Conservation (phyloP, 1,284 basidiomycete genomes). For the Heterobasidion occidentale region DNA sequence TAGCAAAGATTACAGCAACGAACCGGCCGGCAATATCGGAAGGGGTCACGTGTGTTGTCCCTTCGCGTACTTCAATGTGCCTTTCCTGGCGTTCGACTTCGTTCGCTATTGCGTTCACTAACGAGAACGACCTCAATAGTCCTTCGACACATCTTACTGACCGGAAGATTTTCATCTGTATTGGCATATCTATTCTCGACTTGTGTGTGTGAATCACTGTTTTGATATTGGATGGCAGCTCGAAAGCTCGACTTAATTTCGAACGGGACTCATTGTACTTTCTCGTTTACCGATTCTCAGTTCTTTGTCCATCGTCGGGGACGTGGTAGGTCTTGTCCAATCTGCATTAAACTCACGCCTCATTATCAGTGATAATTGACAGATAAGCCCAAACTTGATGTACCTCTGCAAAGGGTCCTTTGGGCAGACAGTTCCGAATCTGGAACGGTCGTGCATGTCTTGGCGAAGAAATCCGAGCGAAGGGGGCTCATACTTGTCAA, state of each 20-base stretch:
- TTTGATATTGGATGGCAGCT: neutral
- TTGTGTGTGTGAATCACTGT: no score
- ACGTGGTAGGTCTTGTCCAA: neutral
- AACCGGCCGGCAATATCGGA: no score
- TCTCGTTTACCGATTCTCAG: slow-evolving; percentile 21
- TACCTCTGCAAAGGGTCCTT: slow-evolving; percentile 43
- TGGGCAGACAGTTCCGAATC: slow-evolving; percentile 33
- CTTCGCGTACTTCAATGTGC: no score
- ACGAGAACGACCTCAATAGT: no score
- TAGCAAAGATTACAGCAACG: no score
- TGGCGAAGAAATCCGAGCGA: slow-evolving; percentile 29
- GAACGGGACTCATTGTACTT: slow-evolving; percentile 12
- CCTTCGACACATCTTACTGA: no score
- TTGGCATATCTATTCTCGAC: no score
- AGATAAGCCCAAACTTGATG: slow-evolving; percentile 16
- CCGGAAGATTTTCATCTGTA: no score
- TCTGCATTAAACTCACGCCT: neutral
- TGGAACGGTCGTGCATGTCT: slow-evolving; percentile 36
- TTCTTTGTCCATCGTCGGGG: slow-evolving; percentile 21
- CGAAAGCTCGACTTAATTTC: slow-evolving; percentile 10
- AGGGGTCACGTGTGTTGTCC: no score
- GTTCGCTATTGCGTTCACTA: no score
- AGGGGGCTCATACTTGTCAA: slow-evolving; percentile 31
- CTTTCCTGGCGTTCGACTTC: no score
- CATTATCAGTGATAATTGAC: neutral